These are phyloP conservation scores for Clavispora santaluciae DNA, from an alignment of 805 yeast species.

Conservation along the genomic window DNA sequence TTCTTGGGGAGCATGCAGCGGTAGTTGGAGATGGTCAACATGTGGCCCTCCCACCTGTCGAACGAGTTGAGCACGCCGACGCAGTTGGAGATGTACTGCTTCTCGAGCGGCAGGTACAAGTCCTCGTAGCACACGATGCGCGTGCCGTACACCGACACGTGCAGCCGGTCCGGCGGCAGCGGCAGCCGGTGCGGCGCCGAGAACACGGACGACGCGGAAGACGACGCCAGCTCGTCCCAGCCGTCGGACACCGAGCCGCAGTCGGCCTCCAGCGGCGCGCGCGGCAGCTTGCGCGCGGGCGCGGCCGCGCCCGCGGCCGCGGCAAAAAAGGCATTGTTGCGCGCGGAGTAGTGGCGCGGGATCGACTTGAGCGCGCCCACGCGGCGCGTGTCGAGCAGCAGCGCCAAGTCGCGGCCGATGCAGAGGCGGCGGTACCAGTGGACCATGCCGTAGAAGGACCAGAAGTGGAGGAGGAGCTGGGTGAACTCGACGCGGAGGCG, in stretches of 20 bases:
- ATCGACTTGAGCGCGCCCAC: constrained; percentile 21
- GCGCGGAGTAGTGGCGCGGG: constrained; percentile 10
- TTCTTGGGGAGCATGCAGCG: constrained; percentile 7
- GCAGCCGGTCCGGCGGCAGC: too few relatives aligned
- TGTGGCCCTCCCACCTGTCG: constrained; percentile 30
- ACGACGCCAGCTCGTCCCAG: background rate
- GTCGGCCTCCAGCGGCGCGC: background rate
- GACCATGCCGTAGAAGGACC: constrained; percentile 37
- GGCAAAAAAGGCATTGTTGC: constrained; percentile 11
- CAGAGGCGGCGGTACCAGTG: constrained; percentile 34
- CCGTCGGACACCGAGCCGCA: background rate
- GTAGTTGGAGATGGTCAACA: constrained; percentile 12
- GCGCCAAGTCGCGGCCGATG: constrained; percentile 32
- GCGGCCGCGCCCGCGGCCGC: constrained; percentile 9
- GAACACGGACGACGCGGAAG: background rate
- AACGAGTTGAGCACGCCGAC: constrained; percentile 34
- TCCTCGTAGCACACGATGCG: constrained; percentile 12
- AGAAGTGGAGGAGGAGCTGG: constrained; percentile 35
- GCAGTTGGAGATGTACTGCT: constrained; percentile 34
- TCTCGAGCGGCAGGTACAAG: constrained; percentile 23
- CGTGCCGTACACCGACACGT: constrained; percentile 6
- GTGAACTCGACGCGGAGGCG: constrained; percentile 35
- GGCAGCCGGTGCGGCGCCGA: background rate
- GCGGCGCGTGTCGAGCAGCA: constrained; percentile 24
- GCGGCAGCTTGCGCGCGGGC: background rate